Evolutionary conservation across 495 filamentous ascomycete genomes (phyloP).

Genomic region (Podospora pseudocomata): DNA sequence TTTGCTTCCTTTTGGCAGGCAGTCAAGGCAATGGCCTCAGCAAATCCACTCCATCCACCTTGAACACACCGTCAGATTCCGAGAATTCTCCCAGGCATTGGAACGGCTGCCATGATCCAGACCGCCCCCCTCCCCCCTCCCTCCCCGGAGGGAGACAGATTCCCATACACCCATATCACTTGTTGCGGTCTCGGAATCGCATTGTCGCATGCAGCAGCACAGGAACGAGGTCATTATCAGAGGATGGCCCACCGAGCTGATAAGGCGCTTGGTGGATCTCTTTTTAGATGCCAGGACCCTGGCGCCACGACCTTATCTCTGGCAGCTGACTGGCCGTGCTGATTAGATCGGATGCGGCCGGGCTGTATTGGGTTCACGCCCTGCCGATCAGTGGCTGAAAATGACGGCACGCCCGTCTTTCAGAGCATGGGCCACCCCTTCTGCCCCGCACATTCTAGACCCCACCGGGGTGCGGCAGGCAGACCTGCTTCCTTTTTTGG

Average conservation of each 20-base stretch:
- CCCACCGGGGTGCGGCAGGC: neutral
- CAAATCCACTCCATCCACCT: neutral
- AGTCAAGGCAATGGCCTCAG: neutral
- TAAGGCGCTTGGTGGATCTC: constrained; percentile 1
- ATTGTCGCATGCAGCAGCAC: neutral
- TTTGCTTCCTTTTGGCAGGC: neutral
- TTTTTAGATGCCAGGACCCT: neutral
- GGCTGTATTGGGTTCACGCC: neutral
- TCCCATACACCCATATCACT: neutral
- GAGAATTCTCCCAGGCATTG: neutral
- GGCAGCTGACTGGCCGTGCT: neutral
- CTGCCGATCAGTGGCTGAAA: neutral
- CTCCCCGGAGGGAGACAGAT: neutral
- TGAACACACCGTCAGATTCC: constrained; percentile 4
- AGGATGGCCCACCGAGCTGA: constrained; percentile 5
- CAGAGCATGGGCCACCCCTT: neutral
- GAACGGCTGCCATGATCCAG: neutral
- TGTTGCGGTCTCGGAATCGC: neutral
- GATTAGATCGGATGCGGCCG: constrained; percentile 3
- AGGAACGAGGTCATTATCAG: neutral
- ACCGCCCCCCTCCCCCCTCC: neutral
- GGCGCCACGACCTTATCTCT: neutral
- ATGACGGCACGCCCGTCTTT: neutral
- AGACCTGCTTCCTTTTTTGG: constrained; percentile 21
- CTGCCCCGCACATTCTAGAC: neutral